phyloP scores from a whole-genome alignment of 2,329 filamentous ascomycete species.

The Periconia sp. region DNA sequence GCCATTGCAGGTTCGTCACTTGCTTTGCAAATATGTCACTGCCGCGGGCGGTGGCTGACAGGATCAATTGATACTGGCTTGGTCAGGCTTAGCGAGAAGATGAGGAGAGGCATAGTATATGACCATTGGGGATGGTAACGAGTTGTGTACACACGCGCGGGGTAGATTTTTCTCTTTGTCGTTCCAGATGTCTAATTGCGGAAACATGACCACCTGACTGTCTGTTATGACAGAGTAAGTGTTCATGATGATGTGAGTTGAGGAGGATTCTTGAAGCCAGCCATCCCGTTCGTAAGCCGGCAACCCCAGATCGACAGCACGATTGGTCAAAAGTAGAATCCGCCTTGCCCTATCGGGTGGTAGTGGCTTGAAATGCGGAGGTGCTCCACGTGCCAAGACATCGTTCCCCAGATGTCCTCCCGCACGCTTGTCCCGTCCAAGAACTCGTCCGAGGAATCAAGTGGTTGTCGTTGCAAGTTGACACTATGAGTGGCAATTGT shows the following conservation, averaged over 20 bases:
- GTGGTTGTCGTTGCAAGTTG: neutral
- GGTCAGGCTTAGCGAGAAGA: neutral
- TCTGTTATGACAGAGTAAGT: too few species aligned
- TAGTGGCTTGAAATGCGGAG: slow-evolving; percentile 8
- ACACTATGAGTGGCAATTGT: slow-evolving; percentile 7
- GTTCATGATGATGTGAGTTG: too few species aligned
- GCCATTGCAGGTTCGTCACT: neutral
- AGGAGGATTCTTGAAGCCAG: neutral
- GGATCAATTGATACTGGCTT: too few species aligned
- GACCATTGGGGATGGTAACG: too few species aligned
- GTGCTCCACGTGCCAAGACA: slow-evolving; percentile 32
- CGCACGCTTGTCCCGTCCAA: slow-evolving; percentile 1
- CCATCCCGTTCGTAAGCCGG: neutral
- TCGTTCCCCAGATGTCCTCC: slow-evolving; percentile 13
- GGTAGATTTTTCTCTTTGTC: too few species aligned
- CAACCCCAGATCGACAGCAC: slow-evolving; percentile 5
- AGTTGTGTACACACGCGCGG: too few species aligned
- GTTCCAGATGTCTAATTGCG: too few species aligned
- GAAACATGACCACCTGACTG: too few species aligned
- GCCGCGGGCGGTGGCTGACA: neutral
- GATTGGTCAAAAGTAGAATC: slow-evolving; percentile 2
- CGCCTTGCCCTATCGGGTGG: neutral
- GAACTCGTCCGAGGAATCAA: neutral
- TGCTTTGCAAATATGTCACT: neutral
- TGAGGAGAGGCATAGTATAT: neutral